Evolutionary conservation across 805 yeast species (phyloP), one percentile per base, ranked within the genome.

Genomic region (Candida argentea): DNA sequence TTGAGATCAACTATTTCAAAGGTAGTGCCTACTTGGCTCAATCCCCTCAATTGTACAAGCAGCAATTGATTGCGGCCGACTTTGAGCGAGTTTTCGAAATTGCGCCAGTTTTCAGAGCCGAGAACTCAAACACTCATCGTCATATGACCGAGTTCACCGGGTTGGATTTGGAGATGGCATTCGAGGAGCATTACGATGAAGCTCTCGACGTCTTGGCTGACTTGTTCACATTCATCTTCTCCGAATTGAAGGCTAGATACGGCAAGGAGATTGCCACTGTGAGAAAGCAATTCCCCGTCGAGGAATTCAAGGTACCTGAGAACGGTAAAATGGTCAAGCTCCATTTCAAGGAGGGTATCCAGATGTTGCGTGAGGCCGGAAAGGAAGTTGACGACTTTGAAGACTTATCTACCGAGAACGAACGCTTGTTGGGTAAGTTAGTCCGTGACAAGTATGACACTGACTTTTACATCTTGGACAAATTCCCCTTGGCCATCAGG

Each of bases 111-210:
- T 91, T 91, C 73, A 76, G 99, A 63, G 99, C 99, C 33, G 99
- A 91, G 61, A 89, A 91, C 70, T 89, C 97, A 37, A 87, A 91
- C 67, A 89, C 98, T 13, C 97, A 91, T 60, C 87, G 99, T 65
- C 99, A 91, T 61, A 79, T 91, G 94, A 91, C 99, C 32, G 99
- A 91, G 62, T 91, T 91, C 57, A 82, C 81, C 37, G 99, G 99
- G 34, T 76, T 93, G 46, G 99, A 91, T 68, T 62, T 91, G 62
- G 99, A 91, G 63, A 86, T 91, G 94, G 83, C 95, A 7, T 82
- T 91, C 51, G 97, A 91, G 65, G 95, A 87, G 64, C 96, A 91
- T 63, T 91, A 91, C 57, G 93, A 91, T 51, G 99, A 91, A 65
- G 93, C 78, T 25, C 57, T 71, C 43, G 73, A 68, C 28, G 55